These are phyloP conservation scores for Chrysosphaeria jannelii DNA, from an alignment of 2,329 filamentous ascomycete genomes.

Conservation along the genomic window DNA sequence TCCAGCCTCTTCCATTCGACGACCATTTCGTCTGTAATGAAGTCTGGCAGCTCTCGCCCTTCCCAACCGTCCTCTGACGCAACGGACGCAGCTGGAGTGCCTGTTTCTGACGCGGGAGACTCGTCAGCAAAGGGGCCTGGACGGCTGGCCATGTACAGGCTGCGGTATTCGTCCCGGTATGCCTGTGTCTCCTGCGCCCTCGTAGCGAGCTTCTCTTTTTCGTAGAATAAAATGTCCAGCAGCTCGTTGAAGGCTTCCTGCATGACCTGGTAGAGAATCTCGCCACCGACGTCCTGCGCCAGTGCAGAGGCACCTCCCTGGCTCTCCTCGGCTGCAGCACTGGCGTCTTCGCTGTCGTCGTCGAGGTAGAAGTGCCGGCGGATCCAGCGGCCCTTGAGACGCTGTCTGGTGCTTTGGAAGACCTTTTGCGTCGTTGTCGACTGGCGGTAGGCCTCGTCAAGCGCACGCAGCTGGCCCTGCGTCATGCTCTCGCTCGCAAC, in stretches of 20 bases:
- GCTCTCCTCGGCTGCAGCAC: too few species aligned
- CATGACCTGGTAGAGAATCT: conserved; percentile 72
- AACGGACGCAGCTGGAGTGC: too few species aligned
- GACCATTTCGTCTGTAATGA: background rate
- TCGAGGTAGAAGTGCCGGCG: conserved; percentile 58
- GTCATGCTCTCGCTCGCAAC: too few species aligned
- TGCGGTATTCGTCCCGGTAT: conserved; percentile 25
- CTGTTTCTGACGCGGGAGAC: too few species aligned
- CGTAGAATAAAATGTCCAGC: conserved; percentile 59
- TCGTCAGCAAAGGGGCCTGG: conserved; percentile 13
- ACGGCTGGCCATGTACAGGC: too few species aligned
- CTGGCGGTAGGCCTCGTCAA: conserved; percentile 9
- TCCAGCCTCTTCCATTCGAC: conserved; percentile 23
- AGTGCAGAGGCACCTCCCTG: conserved; percentile 53
- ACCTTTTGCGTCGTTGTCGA: conserved; percentile 8
- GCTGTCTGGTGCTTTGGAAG: too few species aligned
- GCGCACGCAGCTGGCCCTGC: conserved; percentile 8
- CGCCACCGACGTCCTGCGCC: conserved; percentile 57
- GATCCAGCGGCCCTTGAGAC: conserved; percentile 46
- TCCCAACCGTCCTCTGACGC: too few species aligned
- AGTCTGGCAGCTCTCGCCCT: too few species aligned
- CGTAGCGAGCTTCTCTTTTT: conserved; percentile 47
- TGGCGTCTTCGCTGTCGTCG: too few species aligned
- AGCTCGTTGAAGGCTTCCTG: conserved; percentile 86
- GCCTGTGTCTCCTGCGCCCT: conserved; percentile 30